phyloP scores from a whole-genome alignment of 306 rosid species.

The Prosopis cineraria region DNA sequence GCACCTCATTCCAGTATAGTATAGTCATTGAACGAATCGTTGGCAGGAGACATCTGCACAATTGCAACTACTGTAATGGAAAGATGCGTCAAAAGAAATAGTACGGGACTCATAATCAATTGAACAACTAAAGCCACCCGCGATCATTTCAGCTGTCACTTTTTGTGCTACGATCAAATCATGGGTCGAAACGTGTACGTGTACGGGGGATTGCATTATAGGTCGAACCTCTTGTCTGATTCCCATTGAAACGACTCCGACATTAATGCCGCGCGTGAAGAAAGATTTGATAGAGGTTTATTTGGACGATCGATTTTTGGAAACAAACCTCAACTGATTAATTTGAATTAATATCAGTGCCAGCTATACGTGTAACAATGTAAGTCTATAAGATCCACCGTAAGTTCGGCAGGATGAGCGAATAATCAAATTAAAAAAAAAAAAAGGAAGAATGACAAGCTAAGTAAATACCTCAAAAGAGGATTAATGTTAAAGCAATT shows the following conservation, averaged over 20 bases:
- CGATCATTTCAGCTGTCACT: background rate
- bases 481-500: too few relatives aligned
- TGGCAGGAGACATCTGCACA: too few relatives aligned
- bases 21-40: too few relatives aligned
- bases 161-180: background rate
- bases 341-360: background rate
- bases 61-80: background rate
- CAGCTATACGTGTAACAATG: background rate
- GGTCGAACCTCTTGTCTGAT: background rate
- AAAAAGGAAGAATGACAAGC: too few relatives aligned
- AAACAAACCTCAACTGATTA: background rate
- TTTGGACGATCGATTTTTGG: background rate
- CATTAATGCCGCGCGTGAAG: background rate
- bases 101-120: background rate
- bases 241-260: background rate
- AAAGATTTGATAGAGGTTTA: background rate
- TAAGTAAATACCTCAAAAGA: too few relatives aligned
- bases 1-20: too few relatives aligned
- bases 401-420: too few relatives aligned
- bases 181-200: background rate
- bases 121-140: background rate
- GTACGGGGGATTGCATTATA: background rate
- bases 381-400: too few relatives aligned
- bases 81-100: too few relatives aligned
- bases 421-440: too few relatives aligned